Evolutionary conservation across 2,329 filamentous ascomycete genomes (phyloP), one percentile per base, ranked within the genome.

Genomic region (Botrytis paeoniae): DNA sequence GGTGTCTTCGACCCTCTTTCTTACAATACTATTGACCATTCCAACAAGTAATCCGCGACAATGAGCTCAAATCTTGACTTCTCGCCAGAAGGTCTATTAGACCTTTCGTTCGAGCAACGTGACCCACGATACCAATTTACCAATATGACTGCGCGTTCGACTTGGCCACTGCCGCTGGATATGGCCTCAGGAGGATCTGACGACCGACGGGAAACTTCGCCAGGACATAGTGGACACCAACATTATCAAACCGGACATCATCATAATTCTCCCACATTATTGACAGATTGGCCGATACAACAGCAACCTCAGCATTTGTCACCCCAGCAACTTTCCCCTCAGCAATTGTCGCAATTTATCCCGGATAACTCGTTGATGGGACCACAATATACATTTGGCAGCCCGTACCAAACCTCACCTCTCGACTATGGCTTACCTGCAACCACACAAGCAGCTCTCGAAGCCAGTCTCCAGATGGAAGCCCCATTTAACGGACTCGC

Each of bases 211-310:
- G 78, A 79, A 69, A 76, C 76, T 71, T 80, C 78, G 59, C 79
- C 79, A n/a, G 75, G 70, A 60, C 80, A 80, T 65, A 89, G 87
- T 78, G 86, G 85, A 57, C 80, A 81, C 71, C 80, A 79, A 59
- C 81, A 82, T 57, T 80, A 77, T 71, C 80, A 79, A 65, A 81
- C 85, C 61, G 82, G 83, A 71, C 87, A 87, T 78, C 45, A 68
- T 61, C 83, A 86, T 22, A 85, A 85, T 76, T 81, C 85, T 45
- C 81, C 84, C 18, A 81, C 82, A 22, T 81, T 86, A 68, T 80
- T 91, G 75, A 87, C 87, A 64, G 88, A 91, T 82, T 91, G 89
- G 88, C 86, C 89, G 35, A 85, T 91, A 75, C 78, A 78, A 57
- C 80, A 80, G 64, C 80, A 80, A 71, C 75, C 79, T 63, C 80